A percentile compares a stretch with the other conserved stretches of the same genome.
phyloP scores from a whole-genome alignment of 352 stramenopile genomes.

The Phytophthora cryptogea region DNA sequence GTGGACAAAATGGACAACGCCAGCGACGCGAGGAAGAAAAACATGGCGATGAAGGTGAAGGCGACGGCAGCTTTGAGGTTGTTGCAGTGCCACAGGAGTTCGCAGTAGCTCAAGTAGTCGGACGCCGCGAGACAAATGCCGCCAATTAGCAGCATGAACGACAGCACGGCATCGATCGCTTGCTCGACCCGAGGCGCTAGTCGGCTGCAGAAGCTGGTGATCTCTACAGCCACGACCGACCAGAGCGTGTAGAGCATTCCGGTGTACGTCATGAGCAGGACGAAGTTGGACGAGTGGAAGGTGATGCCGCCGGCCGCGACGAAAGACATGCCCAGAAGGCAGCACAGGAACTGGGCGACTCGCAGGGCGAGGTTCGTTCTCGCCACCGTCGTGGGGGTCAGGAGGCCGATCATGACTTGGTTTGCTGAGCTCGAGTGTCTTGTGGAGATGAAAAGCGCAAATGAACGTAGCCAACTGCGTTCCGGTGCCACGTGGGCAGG shows the following conservation, averaged over 20 bases:
- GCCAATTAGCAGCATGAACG: slow-evolving; percentile 52
- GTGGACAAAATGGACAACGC: slow-evolving; percentile 39
- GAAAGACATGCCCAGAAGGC: slow-evolving; percentile 50
- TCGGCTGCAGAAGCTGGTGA: slow-evolving; percentile 35
- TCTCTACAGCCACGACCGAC: slow-evolving; percentile 45
- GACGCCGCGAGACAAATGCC: slow-evolving; percentile 58
- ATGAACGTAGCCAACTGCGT: slow-evolving; percentile 6
- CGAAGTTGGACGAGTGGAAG: slow-evolving; percentile 50
- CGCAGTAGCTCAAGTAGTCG: slow-evolving; percentile 51
- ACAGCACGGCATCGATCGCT: slow-evolving; percentile 38
- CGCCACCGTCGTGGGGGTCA: slow-evolving; percentile 19
- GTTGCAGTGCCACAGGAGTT: slow-evolving; percentile 40
- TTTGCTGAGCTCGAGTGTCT: background rate
- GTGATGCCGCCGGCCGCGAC: slow-evolving; percentile 44
- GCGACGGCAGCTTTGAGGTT: slow-evolving; percentile 56
- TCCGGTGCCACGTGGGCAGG: background rate
- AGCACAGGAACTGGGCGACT: slow-evolving; percentile 48
- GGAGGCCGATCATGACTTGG: slow-evolving; percentile 23
- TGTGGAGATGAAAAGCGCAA: slow-evolving; percentile 15
- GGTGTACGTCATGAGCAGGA: slow-evolving; percentile 61
- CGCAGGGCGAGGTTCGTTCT: slow-evolving; percentile 31
- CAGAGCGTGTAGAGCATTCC: slow-evolving; percentile 66
- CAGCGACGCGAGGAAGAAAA: slow-evolving; percentile 44
- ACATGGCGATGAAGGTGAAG: slow-evolving; percentile 64
- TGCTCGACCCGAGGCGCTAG: slow-evolving; percentile 28